A percentile compares a stretch with the other conserved stretches of the same genome.
These are phyloP conservation scores for Erucastrum elatum DNA, from an alignment of 345 rosid species.

Conservation along the genomic window DNA sequence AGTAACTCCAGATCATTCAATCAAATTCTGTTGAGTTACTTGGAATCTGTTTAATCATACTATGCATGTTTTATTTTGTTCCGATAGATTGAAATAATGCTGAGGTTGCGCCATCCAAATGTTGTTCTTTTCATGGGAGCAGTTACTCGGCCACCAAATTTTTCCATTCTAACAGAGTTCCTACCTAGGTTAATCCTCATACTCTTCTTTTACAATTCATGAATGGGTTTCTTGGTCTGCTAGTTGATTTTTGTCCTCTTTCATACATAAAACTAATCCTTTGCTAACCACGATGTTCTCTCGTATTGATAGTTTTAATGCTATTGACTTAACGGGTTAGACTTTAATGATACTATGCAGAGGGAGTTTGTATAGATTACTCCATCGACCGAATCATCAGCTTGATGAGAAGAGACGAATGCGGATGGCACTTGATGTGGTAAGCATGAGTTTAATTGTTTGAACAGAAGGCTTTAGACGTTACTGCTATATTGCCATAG, in stretches of 20 bases:
- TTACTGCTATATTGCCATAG: neutral
- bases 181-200: slow-evolving; percentile 71
- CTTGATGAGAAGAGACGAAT: slow-evolving; percentile 88
- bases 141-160: slow-evolving; percentile 82
- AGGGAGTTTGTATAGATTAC: slow-evolving; percentile 90
- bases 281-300: neutral
- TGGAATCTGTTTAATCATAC: slow-evolving; percentile 5
- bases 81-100: slow-evolving; percentile 86
- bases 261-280: no score
- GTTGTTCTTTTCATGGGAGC: slow-evolving; percentile 99
- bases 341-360: slow-evolving; percentile 44
- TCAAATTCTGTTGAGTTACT: slow-evolving; percentile 13
- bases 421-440: slow-evolving; percentile 98
- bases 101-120: slow-evolving; percentile 92
- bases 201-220: slow-evolving; percentile 14
- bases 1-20: slow-evolving; percentile 44
- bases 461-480: neutral
- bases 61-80: slow-evolving; percentile 13
- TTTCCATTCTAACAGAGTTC: slow-evolving; percentile 95
- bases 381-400: slow-evolving; percentile 75
- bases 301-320: slow-evolving; percentile 12
- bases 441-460: slow-evolving; percentile 38
- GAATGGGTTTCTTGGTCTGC: neutral
- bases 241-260: slow-evolving; percentile 8
- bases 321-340: neutral